A percentile compares a stretch with the other conserved stretches of the same genome.
phyloP scores from a whole-genome alignment of 306 rosid genomes.

The Geum urbanum region DNA sequence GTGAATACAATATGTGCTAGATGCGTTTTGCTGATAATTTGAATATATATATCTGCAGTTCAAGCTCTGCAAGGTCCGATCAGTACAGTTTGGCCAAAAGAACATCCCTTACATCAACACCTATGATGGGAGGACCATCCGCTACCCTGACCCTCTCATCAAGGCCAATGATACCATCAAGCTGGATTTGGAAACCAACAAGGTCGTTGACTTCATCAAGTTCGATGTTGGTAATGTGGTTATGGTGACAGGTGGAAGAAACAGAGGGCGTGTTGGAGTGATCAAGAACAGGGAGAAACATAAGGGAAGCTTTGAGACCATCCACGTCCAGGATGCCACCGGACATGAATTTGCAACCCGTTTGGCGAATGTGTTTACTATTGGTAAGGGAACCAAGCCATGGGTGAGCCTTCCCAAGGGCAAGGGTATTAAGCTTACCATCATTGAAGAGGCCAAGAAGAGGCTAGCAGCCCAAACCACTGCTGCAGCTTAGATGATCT shows the following conservation, averaged over 20 bases:
- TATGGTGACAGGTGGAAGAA: constrained; percentile 79
- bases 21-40: neutral
- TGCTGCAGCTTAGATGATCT: constrained; percentile 36
- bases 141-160: constrained; percentile 79
- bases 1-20: neutral
- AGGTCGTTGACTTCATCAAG: constrained; percentile 68
- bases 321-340: constrained; percentile 74
- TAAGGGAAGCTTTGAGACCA: constrained; percentile 71
- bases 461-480: constrained; percentile 58
- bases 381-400: constrained; percentile 72
- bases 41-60: constrained; percentile 39
- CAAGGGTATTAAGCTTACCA: constrained; percentile 72
- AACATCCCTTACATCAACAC: constrained; percentile 80
- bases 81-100: constrained; percentile 75
- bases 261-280: constrained; percentile 80
- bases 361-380: constrained; percentile 55
- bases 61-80: constrained; percentile 76
- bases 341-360: constrained; percentile 82
- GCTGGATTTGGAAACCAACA: constrained; percentile 62
- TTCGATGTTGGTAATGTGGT: constrained; percentile 78
- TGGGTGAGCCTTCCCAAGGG: constrained; percentile 88
- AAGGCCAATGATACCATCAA: constrained; percentile 74
- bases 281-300: constrained; percentile 79
- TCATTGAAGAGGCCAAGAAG: constrained; percentile 79
- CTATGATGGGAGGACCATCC: constrained; percentile 76